These are phyloP conservation scores for Diaporthe ilicicola DNA, from an alignment of 2,329 filamentous ascomycete genomes.

Conservation along the genomic window DNA sequence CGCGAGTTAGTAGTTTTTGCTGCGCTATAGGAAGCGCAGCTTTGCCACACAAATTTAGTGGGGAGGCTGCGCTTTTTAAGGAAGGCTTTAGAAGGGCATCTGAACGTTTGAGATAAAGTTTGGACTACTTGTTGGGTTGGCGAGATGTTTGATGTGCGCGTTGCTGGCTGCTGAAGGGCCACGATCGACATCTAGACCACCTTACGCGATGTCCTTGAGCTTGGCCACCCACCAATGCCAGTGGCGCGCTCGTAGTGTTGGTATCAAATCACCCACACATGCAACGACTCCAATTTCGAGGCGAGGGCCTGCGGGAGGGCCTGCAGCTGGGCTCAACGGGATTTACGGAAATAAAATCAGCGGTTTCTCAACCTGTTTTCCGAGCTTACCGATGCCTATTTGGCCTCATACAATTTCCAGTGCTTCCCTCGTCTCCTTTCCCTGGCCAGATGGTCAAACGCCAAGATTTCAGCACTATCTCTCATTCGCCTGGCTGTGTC, in stretches of 20 bases:
- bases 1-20: too few species aligned
- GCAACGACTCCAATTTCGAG: background rate
- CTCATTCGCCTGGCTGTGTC: slow-evolving; percentile 17
- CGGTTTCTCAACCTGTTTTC: background rate
- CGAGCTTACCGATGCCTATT: background rate
- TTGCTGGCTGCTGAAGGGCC: background rate
- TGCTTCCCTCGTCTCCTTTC: slow-evolving; percentile 2
- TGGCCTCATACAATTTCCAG: slow-evolving; percentile 1
- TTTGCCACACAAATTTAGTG: too few species aligned
- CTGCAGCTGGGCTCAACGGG: background rate
- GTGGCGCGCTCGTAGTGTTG: background rate
- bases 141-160: background rate
- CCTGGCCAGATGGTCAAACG: slow-evolving; percentile 19
- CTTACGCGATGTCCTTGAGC: background rate
- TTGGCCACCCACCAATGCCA: background rate
- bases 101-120: too few species aligned
- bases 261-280: background rate
- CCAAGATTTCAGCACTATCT: background rate
- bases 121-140: background rate
- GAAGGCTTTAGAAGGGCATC: too few species aligned
- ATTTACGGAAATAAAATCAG: slow-evolving; percentile 3
- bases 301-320: background rate
- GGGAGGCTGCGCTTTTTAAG: too few species aligned
- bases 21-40: too few species aligned
- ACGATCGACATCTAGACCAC: background rate